A percentile compares a stretch with the other conserved stretches of the same genome.
These are phyloP conservation scores for Ustilago tritici DNA, from an alignment of 1,284 basidiomycete species.

Conservation along the genomic window DNA sequence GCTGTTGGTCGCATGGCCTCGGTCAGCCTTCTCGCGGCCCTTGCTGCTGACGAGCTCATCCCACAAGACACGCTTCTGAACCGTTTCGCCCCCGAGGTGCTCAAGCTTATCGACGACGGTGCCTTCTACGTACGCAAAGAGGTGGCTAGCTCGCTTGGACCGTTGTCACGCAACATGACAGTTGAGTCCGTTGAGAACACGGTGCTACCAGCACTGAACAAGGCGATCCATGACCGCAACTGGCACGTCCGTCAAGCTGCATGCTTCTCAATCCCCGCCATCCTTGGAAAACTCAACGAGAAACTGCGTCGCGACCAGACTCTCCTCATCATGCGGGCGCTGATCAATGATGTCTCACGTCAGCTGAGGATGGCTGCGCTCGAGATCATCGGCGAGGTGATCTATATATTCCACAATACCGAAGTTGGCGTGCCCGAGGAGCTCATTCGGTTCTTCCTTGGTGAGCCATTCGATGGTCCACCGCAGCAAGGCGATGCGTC, in stretches of 20 bases:
- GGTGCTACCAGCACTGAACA: constrained; percentile 79
- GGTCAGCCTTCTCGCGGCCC: constrained; percentile 90
- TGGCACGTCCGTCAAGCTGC: constrained; percentile 91
- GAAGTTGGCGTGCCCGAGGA: constrained; percentile 76
- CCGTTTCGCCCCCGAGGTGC: constrained; percentile 83
- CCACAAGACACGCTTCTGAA: constrained; percentile 76
- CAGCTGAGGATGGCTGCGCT: constrained; percentile 84
- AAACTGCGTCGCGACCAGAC: constrained; percentile 52
- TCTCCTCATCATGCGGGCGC: constrained; percentile 64
- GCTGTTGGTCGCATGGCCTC: constrained; percentile 88
- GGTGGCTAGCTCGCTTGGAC: constrained; percentile 87
- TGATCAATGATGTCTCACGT: constrained; percentile 78
- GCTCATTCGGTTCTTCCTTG: constrained; percentile 82
- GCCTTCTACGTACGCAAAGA: constrained; percentile 88
- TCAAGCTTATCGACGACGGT: constrained; percentile 81
- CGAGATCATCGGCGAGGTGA: constrained; percentile 90
- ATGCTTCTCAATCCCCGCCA: constrained; percentile 81
- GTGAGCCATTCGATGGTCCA: constrained; percentile 70
- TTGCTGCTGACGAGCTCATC: constrained; percentile 72
- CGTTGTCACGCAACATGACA: constrained; percentile 85
- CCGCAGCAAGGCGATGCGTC: constrained; percentile 49
- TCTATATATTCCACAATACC: constrained; percentile 83
- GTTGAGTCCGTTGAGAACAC: constrained; percentile 76
- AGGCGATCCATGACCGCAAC: constrained; percentile 78
- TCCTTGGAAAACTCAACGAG: constrained; percentile 39